Base-by-base conservation (phyloP, 2,329 filamentous ascomycete genomes). In the Biscogniauxia mediterranea region DNA sequence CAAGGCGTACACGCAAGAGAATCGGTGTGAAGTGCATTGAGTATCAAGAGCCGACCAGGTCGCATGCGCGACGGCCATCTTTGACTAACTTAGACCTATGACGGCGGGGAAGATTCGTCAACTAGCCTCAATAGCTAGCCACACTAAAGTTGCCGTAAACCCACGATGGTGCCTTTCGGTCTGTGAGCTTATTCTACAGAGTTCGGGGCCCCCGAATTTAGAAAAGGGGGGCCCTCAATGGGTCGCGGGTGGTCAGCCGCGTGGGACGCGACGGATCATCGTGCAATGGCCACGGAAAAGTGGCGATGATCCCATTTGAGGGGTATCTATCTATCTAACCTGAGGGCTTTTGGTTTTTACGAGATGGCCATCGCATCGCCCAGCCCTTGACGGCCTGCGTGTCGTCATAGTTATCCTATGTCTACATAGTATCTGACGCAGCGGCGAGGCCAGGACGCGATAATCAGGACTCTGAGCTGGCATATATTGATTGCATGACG, bases 1-100 rank as follows among this genome's bases (percentile, higher is more conserved):
- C 65, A 53, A 59, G 58, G 53, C 28, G 54, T 61, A 61, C 61
- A 65, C 63, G 63, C 65, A 65, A 64, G 61, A 60, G 60, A 61
- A 59, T 46, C 38, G 38, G 53, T 23, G 49, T 66, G 58, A 49
- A 61, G 64, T 63, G 63, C 61, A 62, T 64, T 58, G 52, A 58
- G 65, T 62, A 64, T 60, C 60, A 53, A 57, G 58, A 59, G 59
- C 32, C 58, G 54, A 59, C 54, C 57, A 54, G 65, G 65, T 52
- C 65, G 65, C 65, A 62, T 65, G 55, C 38, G 54, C 56, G 59
- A 55, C 54, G 65, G 59, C 65, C 65, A 21, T 26, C 32, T n/a
- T 28, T 32, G 7, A 32, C 28, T 32, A 32, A 8, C 42, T 42
- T 52, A 25, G 28, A 52, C 63, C 63, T 67, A 64, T 67, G 53